Conservation (phyloP, 2,329 filamentous ascomycete species). For the Cryoendolithus antarcticus region DNA sequence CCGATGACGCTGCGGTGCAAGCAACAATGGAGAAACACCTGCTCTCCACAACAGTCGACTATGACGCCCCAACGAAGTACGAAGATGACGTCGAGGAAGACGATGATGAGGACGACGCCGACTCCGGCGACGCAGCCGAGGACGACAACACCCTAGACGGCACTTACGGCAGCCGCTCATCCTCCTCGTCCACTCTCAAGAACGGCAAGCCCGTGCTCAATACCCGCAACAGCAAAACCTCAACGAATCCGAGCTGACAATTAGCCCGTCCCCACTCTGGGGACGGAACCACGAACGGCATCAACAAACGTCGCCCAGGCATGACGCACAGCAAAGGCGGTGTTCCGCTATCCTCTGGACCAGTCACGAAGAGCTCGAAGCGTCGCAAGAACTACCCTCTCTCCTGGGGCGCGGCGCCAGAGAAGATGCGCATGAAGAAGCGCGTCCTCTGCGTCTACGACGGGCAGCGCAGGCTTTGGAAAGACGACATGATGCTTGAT, state of each 20-base stretch:
- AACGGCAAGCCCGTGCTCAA: constrained; percentile 35
- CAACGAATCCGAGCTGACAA: constrained; percentile 37
- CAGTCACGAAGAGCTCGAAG: constrained; percentile 45
- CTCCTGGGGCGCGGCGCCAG: constrained; percentile 82
- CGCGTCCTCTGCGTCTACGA: constrained; percentile 89
- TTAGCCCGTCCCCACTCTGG: constrained; percentile 39
- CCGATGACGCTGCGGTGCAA: constrained; percentile 44
- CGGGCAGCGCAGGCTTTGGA: constrained; percentile 74
- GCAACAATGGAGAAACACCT: constrained; percentile 47
- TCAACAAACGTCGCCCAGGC: constrained; percentile 32
- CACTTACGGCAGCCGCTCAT: constrained; percentile 37
- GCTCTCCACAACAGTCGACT: constrained; percentile 37
- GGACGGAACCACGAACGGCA: constrained; percentile 11
- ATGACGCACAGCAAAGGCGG: constrained; percentile 69
- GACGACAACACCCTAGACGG: constrained; percentile 30
- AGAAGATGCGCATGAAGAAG: constrained; percentile 98
- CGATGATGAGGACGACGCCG: constrained; percentile 46
- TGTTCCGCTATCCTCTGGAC: constrained; percentile 38
- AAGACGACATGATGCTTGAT: constrained; percentile 98
- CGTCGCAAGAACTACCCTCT: constrained; percentile 87
- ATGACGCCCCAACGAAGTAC: constrained; percentile 27
- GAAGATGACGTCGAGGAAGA: constrained; percentile 47
- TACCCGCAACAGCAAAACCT: constrained; percentile 35
- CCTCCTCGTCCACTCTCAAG: too few relatives aligned
- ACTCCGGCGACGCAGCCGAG: constrained; percentile 27